Base-by-base conservation (phyloP, 2,329 filamentous ascomycete genomes). In the Pestalotiopsis sp. region DNA sequence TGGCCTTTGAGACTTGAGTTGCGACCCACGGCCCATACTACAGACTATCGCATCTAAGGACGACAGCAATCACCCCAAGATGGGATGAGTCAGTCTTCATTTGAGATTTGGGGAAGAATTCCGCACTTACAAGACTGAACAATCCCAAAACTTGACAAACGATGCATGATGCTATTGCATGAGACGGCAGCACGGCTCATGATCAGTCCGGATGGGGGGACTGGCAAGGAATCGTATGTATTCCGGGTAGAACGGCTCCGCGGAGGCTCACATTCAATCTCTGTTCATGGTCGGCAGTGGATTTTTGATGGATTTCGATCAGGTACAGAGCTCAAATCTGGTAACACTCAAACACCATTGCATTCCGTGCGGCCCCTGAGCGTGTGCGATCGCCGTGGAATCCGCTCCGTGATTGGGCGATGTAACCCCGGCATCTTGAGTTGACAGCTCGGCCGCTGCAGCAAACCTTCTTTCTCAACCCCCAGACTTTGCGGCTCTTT, bases 201-300 rank as follows among this genome's bases (percentile, higher is more conserved):
- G 45, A 57, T 66, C 63, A 66, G 63, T 57, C 63, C 63, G 63
- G 63, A 66, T 66, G 39, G 36, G 49, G 45, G 27, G 39, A 23
- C 31, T 31, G 57, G 20, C 41, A 25, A 25, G 39, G 12, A 38
- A 20, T 20, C 59, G 27, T 62, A 17, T 45, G 6, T 23, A 17
- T 38, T 56, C n/a, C 20, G 45, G 45, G 45, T 52, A 52, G 20
- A 52, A n/a, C 45, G 45, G 45, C 45, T 52, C 20, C 45, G 17
- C 45, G 45, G 45, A 36, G 31, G 31, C 31, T 36, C 31, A 9
- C 45, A 52, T n/a, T 52, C 45, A 23, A 52, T 52, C 45, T 36
- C 25, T 27, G 57, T 25, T 36, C 20, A 27, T 36, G 25, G 17
- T 59, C 57, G 57, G 23, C 25, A 27, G 57, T 23, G 57, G 23